Percentiles rank a stretch among this genome's conserved stretches.
These are phyloP conservation scores for Penicillium samsonianum DNA, from an alignment of 495 filamentous ascomycete species.

Conservation along the genomic window DNA sequence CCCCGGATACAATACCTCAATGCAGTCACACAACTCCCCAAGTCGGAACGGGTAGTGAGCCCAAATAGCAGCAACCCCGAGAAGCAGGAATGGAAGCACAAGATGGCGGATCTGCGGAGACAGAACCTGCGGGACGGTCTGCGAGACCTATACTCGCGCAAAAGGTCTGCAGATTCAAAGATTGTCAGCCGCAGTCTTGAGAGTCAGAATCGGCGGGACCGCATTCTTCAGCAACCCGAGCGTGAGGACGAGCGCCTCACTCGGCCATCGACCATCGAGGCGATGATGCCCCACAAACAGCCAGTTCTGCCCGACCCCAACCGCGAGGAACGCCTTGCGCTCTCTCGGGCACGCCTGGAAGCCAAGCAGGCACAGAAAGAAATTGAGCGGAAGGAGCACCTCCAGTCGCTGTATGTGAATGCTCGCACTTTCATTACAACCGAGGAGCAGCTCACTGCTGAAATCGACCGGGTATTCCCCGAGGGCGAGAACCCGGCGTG, in stretches of 20 bases:
- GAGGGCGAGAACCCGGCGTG: conserved; percentile 53
- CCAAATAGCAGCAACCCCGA: conserved; percentile 44
- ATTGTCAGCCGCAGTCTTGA: conserved; percentile 38
- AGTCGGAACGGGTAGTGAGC: conserved; percentile 31
- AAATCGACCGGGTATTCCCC: conserved; percentile 62
- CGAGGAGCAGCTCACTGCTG: conserved; percentile 59
- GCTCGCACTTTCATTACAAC: conserved; percentile 66
- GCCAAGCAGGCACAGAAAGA: conserved; percentile 39
- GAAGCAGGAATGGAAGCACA: conserved; percentile 61
- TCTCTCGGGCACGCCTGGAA: conserved; percentile 43
- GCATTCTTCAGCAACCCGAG: conserved; percentile 50
- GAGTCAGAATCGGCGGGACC: conserved; percentile 45
- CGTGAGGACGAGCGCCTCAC: conserved; percentile 65
- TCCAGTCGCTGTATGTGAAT: conserved; percentile 67
- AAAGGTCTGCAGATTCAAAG: conserved; percentile 42
- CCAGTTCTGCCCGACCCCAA: conserved; percentile 49
- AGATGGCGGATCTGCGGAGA: conserved; percentile 60
- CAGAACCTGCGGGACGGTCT: conserved; percentile 66
- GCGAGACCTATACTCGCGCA: conserved; percentile 56
- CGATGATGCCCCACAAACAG: conserved; percentile 42
- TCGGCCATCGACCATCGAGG: conserved; percentile 47
- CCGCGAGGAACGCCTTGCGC: conserved; percentile 45
- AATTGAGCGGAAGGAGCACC: conserved; percentile 42
- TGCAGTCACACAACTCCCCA: conserved; percentile 41
- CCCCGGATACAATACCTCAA: conserved; percentile 54